Conservation (phyloP, 352 stramenopile genomes). For the Pythium oligandrum region DNA sequence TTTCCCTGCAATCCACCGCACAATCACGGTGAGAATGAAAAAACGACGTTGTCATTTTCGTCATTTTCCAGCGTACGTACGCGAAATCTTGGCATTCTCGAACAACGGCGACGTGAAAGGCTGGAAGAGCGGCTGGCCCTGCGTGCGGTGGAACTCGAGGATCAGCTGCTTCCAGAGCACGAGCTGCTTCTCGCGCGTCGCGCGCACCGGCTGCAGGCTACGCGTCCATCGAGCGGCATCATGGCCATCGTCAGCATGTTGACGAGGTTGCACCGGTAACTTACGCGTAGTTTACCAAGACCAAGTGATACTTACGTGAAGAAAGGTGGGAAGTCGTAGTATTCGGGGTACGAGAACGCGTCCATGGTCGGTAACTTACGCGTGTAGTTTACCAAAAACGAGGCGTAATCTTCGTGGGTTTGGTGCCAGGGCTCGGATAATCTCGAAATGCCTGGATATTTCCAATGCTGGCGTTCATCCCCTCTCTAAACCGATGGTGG, state of each 20-base stretch:
- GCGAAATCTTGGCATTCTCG: constrained; percentile 81
- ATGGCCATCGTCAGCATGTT: constrained; percentile 3
- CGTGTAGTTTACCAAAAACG: too few species aligned
- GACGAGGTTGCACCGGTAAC: neutral
- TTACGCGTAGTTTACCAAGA: constrained; percentile 11
- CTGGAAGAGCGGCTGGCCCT: constrained; percentile 67
- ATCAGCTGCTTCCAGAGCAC: constrained; percentile 84
- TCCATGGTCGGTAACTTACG: constrained; percentile 23
- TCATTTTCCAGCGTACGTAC: constrained; percentile 18
- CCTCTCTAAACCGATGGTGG: too few species aligned
- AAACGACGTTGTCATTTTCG: constrained; percentile 2
- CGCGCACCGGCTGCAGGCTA: constrained; percentile 74
- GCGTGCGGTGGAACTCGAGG: constrained; percentile 75
- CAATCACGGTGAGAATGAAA: constrained; percentile 4
- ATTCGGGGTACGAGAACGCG: constrained; percentile 82
- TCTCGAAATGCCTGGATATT: too few species aligned
- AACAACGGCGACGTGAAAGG: constrained; percentile 65
- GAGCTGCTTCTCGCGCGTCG: constrained; percentile 83
- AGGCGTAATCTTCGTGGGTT: too few species aligned
- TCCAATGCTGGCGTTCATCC: too few species aligned
- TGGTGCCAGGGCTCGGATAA: too few species aligned
- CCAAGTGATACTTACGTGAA: constrained; percentile 53
- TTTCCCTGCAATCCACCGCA: constrained; percentile 29
- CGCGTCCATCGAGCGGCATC: neutral
- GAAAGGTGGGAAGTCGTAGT: constrained; percentile 85